These are phyloP conservation scores for Hypoxylon sp. DNA, from an alignment of 2,329 filamentous ascomycete genomes.

Conservation along the genomic window DNA sequence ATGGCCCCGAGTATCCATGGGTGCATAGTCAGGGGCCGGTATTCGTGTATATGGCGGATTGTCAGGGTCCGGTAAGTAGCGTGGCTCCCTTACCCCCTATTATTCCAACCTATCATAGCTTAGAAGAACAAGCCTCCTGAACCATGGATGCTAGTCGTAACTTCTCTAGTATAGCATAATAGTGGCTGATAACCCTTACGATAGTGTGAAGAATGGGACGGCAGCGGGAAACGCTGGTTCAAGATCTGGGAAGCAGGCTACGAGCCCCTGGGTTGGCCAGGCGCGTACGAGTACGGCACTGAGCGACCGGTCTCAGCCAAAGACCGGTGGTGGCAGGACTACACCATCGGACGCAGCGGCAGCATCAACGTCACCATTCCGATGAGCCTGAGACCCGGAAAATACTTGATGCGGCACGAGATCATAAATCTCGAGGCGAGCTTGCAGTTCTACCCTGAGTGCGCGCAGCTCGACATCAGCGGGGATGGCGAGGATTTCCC, in stretches of 20 bases:
- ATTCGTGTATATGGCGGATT: constrained; percentile 22
- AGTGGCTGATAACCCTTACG: background rate
- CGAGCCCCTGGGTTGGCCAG: constrained; percentile 46
- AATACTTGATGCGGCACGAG: constrained; percentile 39
- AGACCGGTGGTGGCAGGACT: constrained; percentile 7
- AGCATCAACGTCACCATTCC: constrained; percentile 32
- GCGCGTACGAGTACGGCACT: background rate
- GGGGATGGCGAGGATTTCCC: constrained; percentile 15
- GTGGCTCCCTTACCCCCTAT: background rate
- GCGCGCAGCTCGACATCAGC: constrained; percentile 31
- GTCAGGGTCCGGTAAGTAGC: background rate
- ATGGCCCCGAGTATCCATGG: background rate
- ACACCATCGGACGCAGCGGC: background rate
- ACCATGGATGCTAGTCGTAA: too few relatives aligned
- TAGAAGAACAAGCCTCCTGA: too few relatives aligned
- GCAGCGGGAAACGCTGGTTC: constrained; percentile 31
- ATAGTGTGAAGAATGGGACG: constrained; percentile 27
- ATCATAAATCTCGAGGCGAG: constrained; percentile 31
- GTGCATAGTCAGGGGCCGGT: background rate
- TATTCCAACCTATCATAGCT: too few relatives aligned
- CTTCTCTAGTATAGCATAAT: background rate
- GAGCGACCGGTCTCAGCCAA: background rate
- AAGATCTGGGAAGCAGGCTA: constrained; percentile 32
- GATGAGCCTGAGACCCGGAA: constrained; percentile 19
- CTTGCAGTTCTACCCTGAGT: constrained; percentile 29